Conservation (phyloP, 495 filamentous ascomycete genomes). For the Talaromyces wortmannii region DNA sequence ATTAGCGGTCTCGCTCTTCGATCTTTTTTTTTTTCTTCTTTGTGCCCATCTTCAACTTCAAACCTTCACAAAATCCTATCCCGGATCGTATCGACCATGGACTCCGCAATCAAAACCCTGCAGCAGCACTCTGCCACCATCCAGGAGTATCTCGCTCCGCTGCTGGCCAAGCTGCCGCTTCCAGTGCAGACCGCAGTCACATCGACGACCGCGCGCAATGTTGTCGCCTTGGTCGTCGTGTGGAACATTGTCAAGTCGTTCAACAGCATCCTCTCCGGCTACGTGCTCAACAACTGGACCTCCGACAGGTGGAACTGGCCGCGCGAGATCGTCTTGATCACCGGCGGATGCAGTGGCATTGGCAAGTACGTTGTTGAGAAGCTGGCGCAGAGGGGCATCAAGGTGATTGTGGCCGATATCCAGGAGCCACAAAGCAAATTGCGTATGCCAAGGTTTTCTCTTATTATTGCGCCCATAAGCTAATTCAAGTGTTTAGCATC, state of each 20-base stretch:
- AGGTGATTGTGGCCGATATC: slow-evolving; percentile 46
- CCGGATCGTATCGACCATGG: not conserved
- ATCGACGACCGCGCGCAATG: slow-evolving; percentile 11
- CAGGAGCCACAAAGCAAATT: slow-evolving; percentile 25
- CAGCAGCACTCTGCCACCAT: not conserved
- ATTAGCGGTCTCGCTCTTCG: too few species aligned
- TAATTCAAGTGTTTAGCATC: slow-evolving; percentile 13
- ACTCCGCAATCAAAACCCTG: not conserved
- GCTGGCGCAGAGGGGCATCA: slow-evolving; percentile 38
- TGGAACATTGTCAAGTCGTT: slow-evolving; percentile 30
- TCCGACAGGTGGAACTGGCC: slow-evolving; percentile 31
- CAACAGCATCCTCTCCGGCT: slow-evolving; percentile 32
- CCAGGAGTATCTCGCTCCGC: not conserved
- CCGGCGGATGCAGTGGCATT: slow-evolving; percentile 52
- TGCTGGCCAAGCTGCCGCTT: not conserved
- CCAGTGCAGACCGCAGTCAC: not conserved
- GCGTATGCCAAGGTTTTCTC: slow-evolving; percentile 8
- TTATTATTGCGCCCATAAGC: not conserved
- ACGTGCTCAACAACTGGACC: slow-evolving; percentile 44
- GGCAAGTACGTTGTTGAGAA: slow-evolving; percentile 42
- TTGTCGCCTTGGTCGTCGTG: slow-evolving; percentile 17
- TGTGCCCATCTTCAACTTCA: too few species aligned
- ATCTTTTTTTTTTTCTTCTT: too few species aligned
- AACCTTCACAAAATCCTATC: too few species aligned
- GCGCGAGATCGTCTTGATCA: slow-evolving; percentile 50